A percentile compares a stretch with the other conserved stretches of the same genome.
Conservation (phyloP, 176 grass and related monocot species). For the Metroxylon sagu region DNA sequence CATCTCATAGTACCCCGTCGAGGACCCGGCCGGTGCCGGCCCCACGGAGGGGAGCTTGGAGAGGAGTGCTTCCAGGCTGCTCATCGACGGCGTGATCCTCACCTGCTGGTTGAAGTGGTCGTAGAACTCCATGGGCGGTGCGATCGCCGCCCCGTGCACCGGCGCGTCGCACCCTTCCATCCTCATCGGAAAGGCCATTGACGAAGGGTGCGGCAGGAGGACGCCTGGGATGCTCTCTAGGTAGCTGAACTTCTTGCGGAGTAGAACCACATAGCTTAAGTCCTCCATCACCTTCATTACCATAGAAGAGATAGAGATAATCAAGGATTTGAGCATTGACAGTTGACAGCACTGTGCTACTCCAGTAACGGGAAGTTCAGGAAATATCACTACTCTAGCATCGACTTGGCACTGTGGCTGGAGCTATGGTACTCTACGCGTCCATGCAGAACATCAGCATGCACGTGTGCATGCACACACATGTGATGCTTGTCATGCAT, state of each 20-base stretch:
- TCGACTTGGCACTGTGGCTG: too few species aligned
- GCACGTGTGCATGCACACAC: too few species aligned
- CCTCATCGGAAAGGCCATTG: slow-evolving; percentile 37
- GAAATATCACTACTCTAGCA: too few species aligned
- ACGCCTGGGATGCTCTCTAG: slow-evolving; percentile 95
- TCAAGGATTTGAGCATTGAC: too few species aligned
- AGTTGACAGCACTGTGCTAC: too few species aligned
- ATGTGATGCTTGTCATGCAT: too few species aligned
- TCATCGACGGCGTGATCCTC: slow-evolving; percentile 92
- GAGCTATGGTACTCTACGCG: too few species aligned
- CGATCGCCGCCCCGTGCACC: not conserved
- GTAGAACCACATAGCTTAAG: slow-evolving; percentile 71
- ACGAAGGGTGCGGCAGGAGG: slow-evolving; percentile 89
- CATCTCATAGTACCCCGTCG: slow-evolving; percentile 1
- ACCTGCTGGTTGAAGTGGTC: slow-evolving; percentile 38
- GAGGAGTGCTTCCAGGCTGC: slow-evolving; percentile 94
- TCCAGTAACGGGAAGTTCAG: too few species aligned
- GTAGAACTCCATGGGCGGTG: slow-evolving; percentile 48
- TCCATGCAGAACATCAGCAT: too few species aligned
- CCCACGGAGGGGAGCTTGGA: slow-evolving; percentile 89
- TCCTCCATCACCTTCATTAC: slow-evolving; percentile 60
- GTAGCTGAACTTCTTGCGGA: slow-evolving; percentile 88
- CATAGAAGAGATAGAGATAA: too few species aligned
- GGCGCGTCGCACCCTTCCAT: slow-evolving; percentile 1
- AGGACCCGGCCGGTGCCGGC: slow-evolving; percentile 16